These are phyloP conservation scores for Backusella mclennaniae DNA, from an alignment of 192 early-diverging fungal genomes.

Conservation along the genomic window DNA sequence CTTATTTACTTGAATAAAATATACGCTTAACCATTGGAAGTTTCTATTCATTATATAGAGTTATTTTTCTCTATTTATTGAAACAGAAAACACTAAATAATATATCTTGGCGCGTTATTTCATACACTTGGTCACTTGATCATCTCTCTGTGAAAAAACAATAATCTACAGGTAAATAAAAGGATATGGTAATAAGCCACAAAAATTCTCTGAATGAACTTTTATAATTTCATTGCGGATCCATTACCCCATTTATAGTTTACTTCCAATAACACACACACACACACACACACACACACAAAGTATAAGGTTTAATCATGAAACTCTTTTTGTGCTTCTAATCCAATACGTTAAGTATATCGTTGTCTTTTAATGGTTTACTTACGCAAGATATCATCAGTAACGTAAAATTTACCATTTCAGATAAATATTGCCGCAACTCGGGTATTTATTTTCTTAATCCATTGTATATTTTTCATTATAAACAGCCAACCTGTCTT, in stretches of 20 bases:
- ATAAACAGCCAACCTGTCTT: too few species aligned
- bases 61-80: neutral
- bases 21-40: neutral
- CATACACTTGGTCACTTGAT: neutral
- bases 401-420: too few species aligned
- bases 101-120: neutral
- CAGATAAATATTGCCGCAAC: neutral
- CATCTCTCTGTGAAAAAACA: neutral
- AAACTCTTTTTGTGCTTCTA: too few species aligned
- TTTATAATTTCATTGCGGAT: too few species aligned
- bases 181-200: neutral
- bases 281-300: too few species aligned
- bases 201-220: neutral
- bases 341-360: too few species aligned
- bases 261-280: too few species aligned
- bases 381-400: too few species aligned
- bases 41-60: neutral
- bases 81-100: neutral
- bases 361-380: too few species aligned
- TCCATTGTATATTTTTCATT: neutral
- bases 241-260: too few species aligned
- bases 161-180: neutral
- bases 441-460: neutral
- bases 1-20: neutral
- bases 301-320: too few species aligned